A percentile compares a stretch with the other conserved stretches of the same genome.
phyloP scores from a whole-genome alignment of 768 basidiomycete genomes.

The Tulasnella sp. region DNA sequence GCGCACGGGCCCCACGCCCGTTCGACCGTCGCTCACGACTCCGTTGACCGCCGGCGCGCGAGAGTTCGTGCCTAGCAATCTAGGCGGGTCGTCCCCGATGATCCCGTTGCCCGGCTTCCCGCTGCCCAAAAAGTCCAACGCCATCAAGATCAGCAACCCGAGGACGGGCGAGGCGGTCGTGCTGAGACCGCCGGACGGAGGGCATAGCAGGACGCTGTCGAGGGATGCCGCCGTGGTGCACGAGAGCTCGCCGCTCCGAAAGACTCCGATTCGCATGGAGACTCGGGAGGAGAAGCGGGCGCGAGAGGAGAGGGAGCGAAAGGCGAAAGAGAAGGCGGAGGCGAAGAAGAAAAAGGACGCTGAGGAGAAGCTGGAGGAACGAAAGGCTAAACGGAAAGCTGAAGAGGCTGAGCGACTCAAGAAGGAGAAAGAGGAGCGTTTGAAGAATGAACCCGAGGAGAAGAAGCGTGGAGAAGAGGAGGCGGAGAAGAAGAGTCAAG shows the following conservation, averaged over 20 bases:
- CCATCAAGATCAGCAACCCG: constrained; percentile 61
- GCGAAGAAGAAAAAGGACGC: constrained; percentile 46
- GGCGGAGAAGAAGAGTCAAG: constrained; percentile 43
- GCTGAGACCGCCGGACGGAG: constrained; percentile 55
- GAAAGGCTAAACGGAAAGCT: constrained; percentile 42
- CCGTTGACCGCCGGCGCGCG: constrained; percentile 63
- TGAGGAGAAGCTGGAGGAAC: background rate
- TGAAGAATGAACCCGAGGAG: constrained; percentile 50
- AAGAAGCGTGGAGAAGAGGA: constrained; percentile 41
- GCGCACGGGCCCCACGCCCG: constrained; percentile 72
- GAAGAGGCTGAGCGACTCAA: constrained; percentile 46
- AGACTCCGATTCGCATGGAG: constrained; percentile 63
- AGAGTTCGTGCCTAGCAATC: constrained; percentile 65
- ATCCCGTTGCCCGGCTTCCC: constrained; percentile 2
- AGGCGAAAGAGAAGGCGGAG: constrained; percentile 33
- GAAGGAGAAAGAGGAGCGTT: constrained; percentile 48
- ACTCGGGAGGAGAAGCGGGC: constrained; percentile 59
- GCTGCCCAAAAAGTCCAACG: constrained; percentile 45
- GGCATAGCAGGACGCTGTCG: constrained; percentile 44
- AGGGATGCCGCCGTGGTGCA: constrained; percentile 38
- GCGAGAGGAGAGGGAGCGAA: background rate
- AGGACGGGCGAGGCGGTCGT: constrained; percentile 65
- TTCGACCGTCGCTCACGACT: background rate
- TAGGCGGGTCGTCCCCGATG: background rate
- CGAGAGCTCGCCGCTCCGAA: constrained; percentile 42